Evolutionary conservation across 345 rosid genomes (phyloP).

Genomic region (Euphorbia lathyris): DNA sequence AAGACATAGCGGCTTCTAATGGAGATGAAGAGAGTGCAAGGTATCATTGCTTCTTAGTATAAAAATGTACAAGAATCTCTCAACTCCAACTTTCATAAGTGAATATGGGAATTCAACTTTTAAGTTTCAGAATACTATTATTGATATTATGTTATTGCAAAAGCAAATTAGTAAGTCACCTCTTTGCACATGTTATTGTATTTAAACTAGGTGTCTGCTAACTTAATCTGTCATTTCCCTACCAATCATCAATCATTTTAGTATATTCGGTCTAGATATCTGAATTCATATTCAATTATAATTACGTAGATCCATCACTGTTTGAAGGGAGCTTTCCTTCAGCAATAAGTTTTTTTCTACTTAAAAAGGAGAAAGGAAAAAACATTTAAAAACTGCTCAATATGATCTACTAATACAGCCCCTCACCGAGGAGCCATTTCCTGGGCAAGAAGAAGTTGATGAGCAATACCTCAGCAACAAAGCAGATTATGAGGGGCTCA

Average conservation of each 20-base stretch:
- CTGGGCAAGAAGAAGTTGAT: too few relatives aligned
- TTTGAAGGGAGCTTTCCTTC: too few relatives aligned
- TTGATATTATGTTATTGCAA: background rate
- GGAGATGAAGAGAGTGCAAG: slow-evolving; percentile 40
- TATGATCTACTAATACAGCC: too few relatives aligned
- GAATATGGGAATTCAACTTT: too few relatives aligned
- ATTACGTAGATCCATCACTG: background rate
- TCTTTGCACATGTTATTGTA: background rate
- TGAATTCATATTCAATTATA: background rate
- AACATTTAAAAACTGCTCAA: background rate
- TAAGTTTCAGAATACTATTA: background rate
- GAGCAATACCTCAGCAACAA: too few relatives aligned
- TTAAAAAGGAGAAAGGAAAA: background rate
- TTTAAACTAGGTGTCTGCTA: background rate
- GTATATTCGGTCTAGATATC: too few relatives aligned
- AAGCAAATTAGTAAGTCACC: background rate
- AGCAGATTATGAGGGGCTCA: too few relatives aligned
- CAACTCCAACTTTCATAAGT: background rate
- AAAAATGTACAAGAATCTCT: background rate
- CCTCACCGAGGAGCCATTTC: too few relatives aligned
- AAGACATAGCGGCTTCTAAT: slow-evolving; percentile 34
- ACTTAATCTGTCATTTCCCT: background rate
- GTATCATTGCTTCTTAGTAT: slow-evolving; percentile 25
- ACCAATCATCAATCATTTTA: too few relatives aligned
- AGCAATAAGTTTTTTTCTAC: too few relatives aligned